A percentile compares a stretch with the other conserved stretches of the same genome.
Conservation (phyloP, 768 basidiomycete species). For the Pisolithus microcarpus region DNA sequence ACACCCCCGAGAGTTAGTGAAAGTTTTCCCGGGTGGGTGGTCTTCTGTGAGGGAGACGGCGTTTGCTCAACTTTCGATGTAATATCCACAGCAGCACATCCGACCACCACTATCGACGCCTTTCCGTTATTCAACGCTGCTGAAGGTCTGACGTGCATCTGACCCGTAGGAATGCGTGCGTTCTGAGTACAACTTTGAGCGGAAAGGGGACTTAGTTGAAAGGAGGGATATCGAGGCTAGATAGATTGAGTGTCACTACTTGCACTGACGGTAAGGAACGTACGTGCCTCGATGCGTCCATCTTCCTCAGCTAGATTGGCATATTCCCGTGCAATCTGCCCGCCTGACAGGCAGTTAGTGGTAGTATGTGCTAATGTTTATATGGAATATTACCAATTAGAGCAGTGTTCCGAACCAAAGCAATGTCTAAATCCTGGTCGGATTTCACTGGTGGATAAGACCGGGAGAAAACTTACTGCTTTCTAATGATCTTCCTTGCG, state of each 20-base stretch:
- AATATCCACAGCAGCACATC: slow-evolving; percentile 87
- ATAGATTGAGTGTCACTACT: neutral
- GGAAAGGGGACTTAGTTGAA: neutral
- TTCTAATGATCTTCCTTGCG: slow-evolving; percentile 62
- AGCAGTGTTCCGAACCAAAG: slow-evolving; percentile 85
- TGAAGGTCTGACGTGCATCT: neutral
- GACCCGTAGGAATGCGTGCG: neutral
- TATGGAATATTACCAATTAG: slow-evolving; percentile 52
- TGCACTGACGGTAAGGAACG: neutral
- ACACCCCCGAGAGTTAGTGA: slow-evolving; percentile 79
- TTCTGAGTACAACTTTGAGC: neutral
- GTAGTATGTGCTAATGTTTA: neutral
- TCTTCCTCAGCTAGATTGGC: slow-evolving; percentile 38
- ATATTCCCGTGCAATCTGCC: slow-evolving; percentile 73
- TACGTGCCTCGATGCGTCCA: slow-evolving; percentile 13
- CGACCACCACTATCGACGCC: slow-evolving; percentile 64
- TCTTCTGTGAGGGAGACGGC: slow-evolving; percentile 37
- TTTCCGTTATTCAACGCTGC: slow-evolving; percentile 7
- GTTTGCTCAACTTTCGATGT: slow-evolving; percentile 46
- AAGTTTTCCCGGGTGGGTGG: slow-evolving; percentile 78
- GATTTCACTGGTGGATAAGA: neutral
- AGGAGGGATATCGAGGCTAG: slow-evolving; percentile 9
- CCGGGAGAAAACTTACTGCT: slow-evolving; percentile 45
- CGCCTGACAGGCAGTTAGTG: slow-evolving; percentile 38
- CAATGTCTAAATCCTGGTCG: slow-evolving; percentile 53